Base-by-base conservation (phyloP, 2,329 filamentous ascomycete genomes). In the Fusarium udum region DNA sequence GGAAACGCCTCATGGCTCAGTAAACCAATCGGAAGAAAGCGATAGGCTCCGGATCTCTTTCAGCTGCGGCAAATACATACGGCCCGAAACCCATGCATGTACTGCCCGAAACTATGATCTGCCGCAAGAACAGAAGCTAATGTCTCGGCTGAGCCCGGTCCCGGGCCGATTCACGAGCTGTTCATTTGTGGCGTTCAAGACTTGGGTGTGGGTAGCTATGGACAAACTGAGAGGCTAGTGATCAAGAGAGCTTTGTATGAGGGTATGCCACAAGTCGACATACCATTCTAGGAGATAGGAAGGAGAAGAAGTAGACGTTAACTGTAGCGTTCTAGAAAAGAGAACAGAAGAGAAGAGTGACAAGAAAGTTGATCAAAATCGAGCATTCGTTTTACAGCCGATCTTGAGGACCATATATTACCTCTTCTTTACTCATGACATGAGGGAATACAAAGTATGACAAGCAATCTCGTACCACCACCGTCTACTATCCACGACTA, bases 171-270 rank as follows among this genome's bases (percentile, higher is more conserved):
- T 11, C 16, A 51, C 3, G 16, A 34, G 16, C n/a, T 7, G 16
- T 11, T 4, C 16, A 4, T 15, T 51, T 34, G 48, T 49, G 16
- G 48, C 16, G 31, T 4, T 24, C 48, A 20, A 34, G 31, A 20
- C 11, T 20, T 34, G 4, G n/a, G 16, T 24, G 4, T 15, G 12
- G 28, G 46, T 31, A 6, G 6, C 43, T 22, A 28, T 7, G 4
- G 20, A 46, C 3, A 16, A 8, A 1, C 4, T 7, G 20, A 11
- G 4, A 31, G 14, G 10, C 8, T 34, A 4, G 8, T 6, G 12
- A 34, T 18, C 15, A 20, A 24, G 16, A 20, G 7, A 34, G 3
- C 3, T 14, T 51, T 32, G 2, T 4, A 0, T 24, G 22, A 14
- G 12, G 11, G 11, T 4, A 24, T 24, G 4, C 1, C 12, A 20